Evolutionary conservation across 345 rosid genomes (phyloP), one percentile per base, ranked within the genome.

Genomic region (Moricandia moricandioides): DNA sequence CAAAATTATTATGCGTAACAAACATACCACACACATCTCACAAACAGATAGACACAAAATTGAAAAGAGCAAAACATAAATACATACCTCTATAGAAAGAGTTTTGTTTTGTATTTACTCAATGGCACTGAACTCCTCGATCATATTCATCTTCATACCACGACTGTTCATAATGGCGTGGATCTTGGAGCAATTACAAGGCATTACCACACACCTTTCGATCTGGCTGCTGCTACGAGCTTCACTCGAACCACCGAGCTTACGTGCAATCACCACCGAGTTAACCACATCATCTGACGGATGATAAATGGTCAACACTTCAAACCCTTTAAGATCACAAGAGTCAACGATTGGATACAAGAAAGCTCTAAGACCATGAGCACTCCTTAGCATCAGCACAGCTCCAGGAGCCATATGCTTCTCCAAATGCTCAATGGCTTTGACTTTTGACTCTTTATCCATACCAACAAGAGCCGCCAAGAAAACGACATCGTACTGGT

Each of bases 391-490:
- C 97, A 93, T 81, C 65, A 90, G 34, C 13, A 88, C 49, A 31
- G 95, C 88, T 6, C 84, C 91, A 1, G 87, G 88, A 66, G 86
- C 84, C 98, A 90, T 90, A 34, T 74, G 63, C 31, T 80, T 84
- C 24, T 79, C 84, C 81, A 93, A 71, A 72, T 93, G 96, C 11
- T 81, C 84, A 17, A 88, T 78, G 40, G 88, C 84, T 70, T 62
- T 78, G 43, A 78, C 47, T 77, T 90, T 93, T 67, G 83, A 86
- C 26, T 85, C 89, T 84, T 83, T 84, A 64, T 83, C 88, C 97
- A 90, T 86, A 31, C 98, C 98, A 35, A 90, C 98, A 17, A 93
- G 82, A 56, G 98, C 98, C 0, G 96, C 98, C 85, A 93, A 82
- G 86, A 90, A 93, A 33, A 93, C 83, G 3, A 93, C 96, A 11